phyloP scores from a whole-genome alignment of 2,329 filamentous ascomycete species.

The Hypoxylon sp. region DNA sequence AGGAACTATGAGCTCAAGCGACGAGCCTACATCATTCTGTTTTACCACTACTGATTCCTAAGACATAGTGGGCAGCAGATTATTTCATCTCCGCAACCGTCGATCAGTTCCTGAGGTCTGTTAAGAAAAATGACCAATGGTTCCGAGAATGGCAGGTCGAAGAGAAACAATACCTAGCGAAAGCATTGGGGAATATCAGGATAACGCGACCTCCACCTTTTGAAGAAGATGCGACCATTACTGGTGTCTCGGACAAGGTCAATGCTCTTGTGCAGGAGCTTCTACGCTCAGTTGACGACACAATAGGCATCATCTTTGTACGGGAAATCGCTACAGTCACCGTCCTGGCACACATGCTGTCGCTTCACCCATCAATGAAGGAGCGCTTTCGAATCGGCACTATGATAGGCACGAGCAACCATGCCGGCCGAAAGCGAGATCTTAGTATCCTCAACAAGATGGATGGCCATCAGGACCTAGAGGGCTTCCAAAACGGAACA shows the following conservation, averaged over 20 bases:
- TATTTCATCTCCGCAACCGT: slow-evolving; percentile 70
- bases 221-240: slow-evolving; percentile 40
- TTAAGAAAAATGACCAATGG: slow-evolving; percentile 44
- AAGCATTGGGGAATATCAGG: slow-evolving; percentile 58
- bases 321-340: slow-evolving; percentile 71
- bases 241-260: slow-evolving; percentile 71
- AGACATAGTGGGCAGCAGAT: slow-evolving; percentile 72
- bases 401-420: slow-evolving; percentile 67
- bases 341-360: slow-evolving; percentile 70
- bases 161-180: slow-evolving; percentile 68
- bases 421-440: slow-evolving; percentile 54
- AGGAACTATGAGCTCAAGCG: background rate
- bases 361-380: slow-evolving; percentile 62
- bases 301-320: slow-evolving; percentile 76
- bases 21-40: background rate
- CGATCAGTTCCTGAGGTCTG: slow-evolving; percentile 48
- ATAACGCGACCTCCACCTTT: slow-evolving; percentile 36
- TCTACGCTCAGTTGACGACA: slow-evolving; percentile 55
- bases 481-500: slow-evolving; percentile 66
- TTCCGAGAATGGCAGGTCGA: slow-evolving; percentile 59
- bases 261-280: slow-evolving; percentile 65
- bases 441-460: slow-evolving; percentile 54
- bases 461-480: slow-evolving; percentile 54
- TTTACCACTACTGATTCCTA: background rate
- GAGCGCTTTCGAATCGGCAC: slow-evolving; percentile 63